Percentiles rank a stretch among this genome's conserved stretches.
phyloP scores from a whole-genome alignment of 768 basidiomycete species.

The Rhizopogon vinicolor region DNA sequence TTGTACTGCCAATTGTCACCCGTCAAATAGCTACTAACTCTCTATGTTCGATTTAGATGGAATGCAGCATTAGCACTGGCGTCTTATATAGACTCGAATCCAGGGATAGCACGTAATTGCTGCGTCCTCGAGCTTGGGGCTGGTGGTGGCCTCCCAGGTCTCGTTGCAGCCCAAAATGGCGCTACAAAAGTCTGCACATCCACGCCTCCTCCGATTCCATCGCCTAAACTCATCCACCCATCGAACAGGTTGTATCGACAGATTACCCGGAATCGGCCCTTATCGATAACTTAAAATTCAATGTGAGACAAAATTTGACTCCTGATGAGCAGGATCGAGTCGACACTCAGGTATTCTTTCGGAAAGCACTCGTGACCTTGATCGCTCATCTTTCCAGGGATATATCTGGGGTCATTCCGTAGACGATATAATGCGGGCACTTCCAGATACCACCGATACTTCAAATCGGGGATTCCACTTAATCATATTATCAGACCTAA shows the following conservation, averaged over 20 bases:
- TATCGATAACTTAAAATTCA: constrained; percentile 69
- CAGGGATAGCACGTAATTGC: constrained; percentile 37
- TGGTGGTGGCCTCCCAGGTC: constrained; percentile 84
- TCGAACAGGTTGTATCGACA: constrained; percentile 73
- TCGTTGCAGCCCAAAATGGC: constrained; percentile 68
- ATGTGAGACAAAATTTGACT: constrained; percentile 56
- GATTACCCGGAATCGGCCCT: constrained; percentile 87
- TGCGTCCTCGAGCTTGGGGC: constrained; percentile 88
- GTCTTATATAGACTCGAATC: constrained; percentile 57
- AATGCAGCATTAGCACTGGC: constrained; percentile 75
- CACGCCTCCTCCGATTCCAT: neutral
- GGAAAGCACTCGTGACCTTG: constrained; percentile 15
- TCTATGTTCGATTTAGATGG: constrained; percentile 49
- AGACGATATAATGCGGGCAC: constrained; percentile 20
- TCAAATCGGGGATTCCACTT: constrained; percentile 54
- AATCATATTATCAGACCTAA: constrained; percentile 86
- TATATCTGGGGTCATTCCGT: constrained; percentile 78
- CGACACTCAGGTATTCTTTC: constrained; percentile 31
- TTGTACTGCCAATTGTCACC: constrained; percentile 37
- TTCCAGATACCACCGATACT: constrained; percentile 14
- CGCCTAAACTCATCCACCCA: neutral
- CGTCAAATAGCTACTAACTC: neutral
- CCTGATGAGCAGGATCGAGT: constrained; percentile 12
- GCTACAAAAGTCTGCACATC: constrained; percentile 50
- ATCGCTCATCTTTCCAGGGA: constrained; percentile 39